phyloP scores from a whole-genome alignment of 2,329 filamentous ascomycete genomes.

The Arachnomyces sp. region DNA sequence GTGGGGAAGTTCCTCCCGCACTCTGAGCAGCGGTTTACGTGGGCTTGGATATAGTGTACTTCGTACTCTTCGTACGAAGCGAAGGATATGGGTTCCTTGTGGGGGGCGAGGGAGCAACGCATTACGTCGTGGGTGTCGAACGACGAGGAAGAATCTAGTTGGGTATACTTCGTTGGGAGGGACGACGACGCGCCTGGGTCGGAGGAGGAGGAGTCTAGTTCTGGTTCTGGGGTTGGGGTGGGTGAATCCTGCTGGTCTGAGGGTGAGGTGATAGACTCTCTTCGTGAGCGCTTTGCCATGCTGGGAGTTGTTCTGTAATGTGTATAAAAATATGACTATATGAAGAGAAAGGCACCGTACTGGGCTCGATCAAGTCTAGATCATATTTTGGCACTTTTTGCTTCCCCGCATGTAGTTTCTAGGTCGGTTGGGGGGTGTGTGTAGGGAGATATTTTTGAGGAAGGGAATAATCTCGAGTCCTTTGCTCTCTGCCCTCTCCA shows the following conservation, averaged over 20 bases:
- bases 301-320: background rate
- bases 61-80: slow-evolving; percentile 72
- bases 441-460: no score
- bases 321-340: no score
- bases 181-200: slow-evolving; percentile 13
- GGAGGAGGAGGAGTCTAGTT: slow-evolving; percentile 23
- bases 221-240: slow-evolving; percentile 8
- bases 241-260: slow-evolving; percentile 20
- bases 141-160: slow-evolving; percentile 1
- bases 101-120: slow-evolving; percentile 73
- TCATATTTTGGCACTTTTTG: no score
- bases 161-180: background rate
- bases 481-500: no score
- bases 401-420: no score
- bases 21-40: slow-evolving; percentile 75
- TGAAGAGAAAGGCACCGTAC: no score
- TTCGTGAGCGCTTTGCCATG: slow-evolving; percentile 56
- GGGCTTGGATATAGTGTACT: slow-evolving; percentile 70
- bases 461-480: no score
- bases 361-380: no score
- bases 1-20: slow-evolving; percentile 86
- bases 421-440: no score
- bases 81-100: slow-evolving; percentile 63
- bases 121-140: slow-evolving; percentile 44
- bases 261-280: slow-evolving; percentile 39